Base-by-base conservation (phyloP, 371 early-diverging fungal genomes). In the Phascolomyces articulosus region DNA sequence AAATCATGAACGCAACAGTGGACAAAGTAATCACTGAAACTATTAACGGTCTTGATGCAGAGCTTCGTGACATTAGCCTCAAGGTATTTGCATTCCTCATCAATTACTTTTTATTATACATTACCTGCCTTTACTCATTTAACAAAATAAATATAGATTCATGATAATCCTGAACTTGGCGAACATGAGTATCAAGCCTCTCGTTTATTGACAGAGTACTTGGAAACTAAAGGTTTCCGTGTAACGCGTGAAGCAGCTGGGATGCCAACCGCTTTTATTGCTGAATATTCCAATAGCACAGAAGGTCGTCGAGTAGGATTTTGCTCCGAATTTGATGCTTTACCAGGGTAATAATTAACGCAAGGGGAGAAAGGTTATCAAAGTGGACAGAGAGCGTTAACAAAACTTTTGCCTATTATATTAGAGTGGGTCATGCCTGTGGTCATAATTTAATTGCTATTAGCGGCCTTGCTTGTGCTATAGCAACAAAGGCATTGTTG, bases 361-460 rank as follows among this genome's bases (percentile, higher is more conserved):
- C n/a, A n/a, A 21, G 23, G 21, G 23, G 21, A 51, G 53, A 10
- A 51, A 51, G 53, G 53, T 40, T n/a, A n/a, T n/a, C n/a, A n/a
- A n/a, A n/a, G n/a, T n/a, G n/a, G n/a, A n/a, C n/a, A n/a, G n/a
- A n/a, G n/a, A n/a, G n/a, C n/a, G n/a, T n/a, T n/a, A n/a, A n/a
- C n/a, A n/a, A n/a, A n/a, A n/a, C n/a, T n/a, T n/a, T n/a, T n/a
- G n/a, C n/a, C n/a, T n/a, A n/a, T n/a, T 44, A 15, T 44, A 18
- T 44, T 31, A 83, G 79, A 10, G 73, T 88, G 40, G 90, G 89
- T 3, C 89, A 89, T 65, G 90, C 77, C 3, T 90, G 90, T 61
- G 90, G 88, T 9, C 87, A 89, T 63, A 88, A 89, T 51, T 63
- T 90, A 31, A 92, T 92, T 60, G 89, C 90, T 15, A 85, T 91